Evolutionary conservation across 768 basidiomycete species (phyloP).

Genomic region (Russula griseocarnosa): DNA sequence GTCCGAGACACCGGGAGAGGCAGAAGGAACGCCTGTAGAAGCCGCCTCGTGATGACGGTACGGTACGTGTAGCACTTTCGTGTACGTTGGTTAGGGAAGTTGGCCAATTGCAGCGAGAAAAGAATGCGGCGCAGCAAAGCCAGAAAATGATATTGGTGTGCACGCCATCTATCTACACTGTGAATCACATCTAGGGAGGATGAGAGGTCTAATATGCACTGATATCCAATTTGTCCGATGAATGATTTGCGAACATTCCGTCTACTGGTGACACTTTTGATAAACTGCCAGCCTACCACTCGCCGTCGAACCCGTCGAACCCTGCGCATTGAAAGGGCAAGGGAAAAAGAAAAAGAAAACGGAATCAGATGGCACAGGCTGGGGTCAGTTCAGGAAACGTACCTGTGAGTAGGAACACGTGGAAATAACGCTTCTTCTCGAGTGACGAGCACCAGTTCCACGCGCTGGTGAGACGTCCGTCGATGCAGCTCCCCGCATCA

Average conservation of each 20-base stretch:
- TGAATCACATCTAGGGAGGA: neutral
- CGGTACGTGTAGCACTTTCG: neutral
- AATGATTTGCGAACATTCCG: neutral
- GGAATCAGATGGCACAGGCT: too few relatives aligned
- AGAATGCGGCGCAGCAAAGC: neutral
- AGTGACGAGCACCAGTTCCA: conserved; percentile 89
- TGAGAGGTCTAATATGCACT: conserved; percentile 1
- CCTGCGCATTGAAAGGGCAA: conserved; percentile 39
- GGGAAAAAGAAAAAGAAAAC: conserved; percentile 10
- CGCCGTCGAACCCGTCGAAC: conserved; percentile 81
- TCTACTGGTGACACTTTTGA: conserved; percentile 2
- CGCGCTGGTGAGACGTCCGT: conserved; percentile 81
- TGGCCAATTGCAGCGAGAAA: neutral
- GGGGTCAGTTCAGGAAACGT: conserved; percentile 32
- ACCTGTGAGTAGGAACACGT: conserved; percentile 74
- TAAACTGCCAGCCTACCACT: conserved; percentile 49
- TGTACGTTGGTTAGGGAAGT: neutral
- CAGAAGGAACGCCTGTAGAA: conserved; percentile 11
- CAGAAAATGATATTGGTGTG: neutral
- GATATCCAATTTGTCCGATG: conserved; percentile 8
- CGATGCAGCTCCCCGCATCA: conserved; percentile 81
- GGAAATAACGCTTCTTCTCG: conserved; percentile 85
- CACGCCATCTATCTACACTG: neutral
- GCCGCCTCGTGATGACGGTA: conserved; percentile 5
- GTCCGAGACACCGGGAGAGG: conserved; percentile 3